phyloP scores from a whole-genome alignment of 2,329 filamentous ascomycete species.

The Diplocarpon rosae region DNA sequence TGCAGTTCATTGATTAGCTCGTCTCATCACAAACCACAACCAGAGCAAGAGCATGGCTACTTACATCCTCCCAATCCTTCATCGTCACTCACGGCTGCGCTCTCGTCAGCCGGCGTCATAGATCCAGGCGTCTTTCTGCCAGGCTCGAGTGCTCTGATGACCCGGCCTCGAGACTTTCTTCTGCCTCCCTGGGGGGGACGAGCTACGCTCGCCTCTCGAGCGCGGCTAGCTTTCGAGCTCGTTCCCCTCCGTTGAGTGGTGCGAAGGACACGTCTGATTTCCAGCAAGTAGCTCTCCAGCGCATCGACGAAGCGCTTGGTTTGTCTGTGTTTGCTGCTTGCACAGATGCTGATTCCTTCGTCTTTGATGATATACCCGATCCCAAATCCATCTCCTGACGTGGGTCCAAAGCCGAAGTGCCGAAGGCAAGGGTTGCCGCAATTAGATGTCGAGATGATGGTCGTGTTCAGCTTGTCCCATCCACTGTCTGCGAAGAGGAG shows the following conservation, averaged over 20 bases:
- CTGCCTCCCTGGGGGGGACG: constrained; percentile 30
- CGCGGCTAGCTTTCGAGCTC: constrained; percentile 41
- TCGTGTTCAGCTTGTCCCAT: constrained; percentile 93
- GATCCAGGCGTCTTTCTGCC: constrained; percentile 36
- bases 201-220: constrained; percentile 43
- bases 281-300: constrained; percentile 79
- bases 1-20: constrained; percentile 7
- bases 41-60: constrained; percentile 30
- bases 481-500: constrained; percentile 76
- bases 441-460: constrained; percentile 93
- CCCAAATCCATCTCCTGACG: constrained; percentile 86
- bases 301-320: constrained; percentile 84
- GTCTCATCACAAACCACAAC: constrained; percentile 5
- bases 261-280: constrained; percentile 75
- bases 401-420: constrained; percentile 94
- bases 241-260: constrained; percentile 49
- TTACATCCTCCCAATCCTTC: constrained; percentile 90
- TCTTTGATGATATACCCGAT: constrained; percentile 99
- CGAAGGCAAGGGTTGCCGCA: constrained; percentile 91
- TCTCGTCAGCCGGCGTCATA: constrained; percentile 56
- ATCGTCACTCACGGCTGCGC: constrained; percentile 64
- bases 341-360: constrained; percentile 80
- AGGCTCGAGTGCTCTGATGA: constrained; percentile 49
- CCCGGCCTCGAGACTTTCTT: constrained; percentile 60
- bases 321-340: constrained; percentile 86